Evolutionary conservation across 352 stramenopile species (phyloP).

Genomic region (Phytopythium aichiense): DNA sequence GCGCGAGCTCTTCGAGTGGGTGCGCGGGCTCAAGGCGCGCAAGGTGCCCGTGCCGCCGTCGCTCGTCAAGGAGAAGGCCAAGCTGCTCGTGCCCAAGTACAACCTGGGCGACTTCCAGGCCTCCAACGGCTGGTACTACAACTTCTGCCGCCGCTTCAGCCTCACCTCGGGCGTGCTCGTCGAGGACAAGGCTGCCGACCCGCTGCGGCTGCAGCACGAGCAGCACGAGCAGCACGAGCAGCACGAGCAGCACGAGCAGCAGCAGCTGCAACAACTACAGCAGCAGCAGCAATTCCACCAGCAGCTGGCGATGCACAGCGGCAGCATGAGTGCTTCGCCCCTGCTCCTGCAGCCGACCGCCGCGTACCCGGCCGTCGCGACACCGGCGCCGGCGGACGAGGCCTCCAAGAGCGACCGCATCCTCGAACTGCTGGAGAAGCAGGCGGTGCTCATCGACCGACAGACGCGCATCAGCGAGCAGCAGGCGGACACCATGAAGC

Average conservation of each 20-base stretch:
- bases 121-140: slow-evolving; percentile 55
- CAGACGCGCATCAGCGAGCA: slow-evolving; percentile 35
- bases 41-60: slow-evolving; percentile 43
- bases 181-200: slow-evolving; percentile 18
- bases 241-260: slow-evolving; percentile 26
- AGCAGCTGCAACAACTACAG: slow-evolving; percentile 12
- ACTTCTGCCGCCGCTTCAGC: slow-evolving; percentile 42
- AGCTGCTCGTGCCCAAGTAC: slow-evolving; percentile 45
- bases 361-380: not conserved
- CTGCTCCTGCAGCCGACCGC: not conserved
- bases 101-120: slow-evolving; percentile 32
- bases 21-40: slow-evolving; percentile 33
- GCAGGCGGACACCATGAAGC: slow-evolving; percentile 28
- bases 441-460: slow-evolving; percentile 28
- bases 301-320: slow-evolving; percentile 12
- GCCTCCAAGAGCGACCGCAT: slow-evolving; percentile 28
- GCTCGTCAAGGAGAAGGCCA: slow-evolving; percentile 49
- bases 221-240: slow-evolving; percentile 25
- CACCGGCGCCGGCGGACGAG: not conserved
- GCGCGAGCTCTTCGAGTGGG: slow-evolving; percentile 39
- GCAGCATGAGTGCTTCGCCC: not conserved
- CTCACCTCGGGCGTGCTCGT: slow-evolving; percentile 23
- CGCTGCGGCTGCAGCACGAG: slow-evolving; percentile 6
- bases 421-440: slow-evolving; percentile 28
- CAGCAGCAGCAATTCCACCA: slow-evolving; percentile 17